Evolutionary conservation across 2,329 filamentous ascomycete genomes (phyloP), one percentile per base, ranked within the genome.

Genomic region (Penicillium sp.): DNA sequence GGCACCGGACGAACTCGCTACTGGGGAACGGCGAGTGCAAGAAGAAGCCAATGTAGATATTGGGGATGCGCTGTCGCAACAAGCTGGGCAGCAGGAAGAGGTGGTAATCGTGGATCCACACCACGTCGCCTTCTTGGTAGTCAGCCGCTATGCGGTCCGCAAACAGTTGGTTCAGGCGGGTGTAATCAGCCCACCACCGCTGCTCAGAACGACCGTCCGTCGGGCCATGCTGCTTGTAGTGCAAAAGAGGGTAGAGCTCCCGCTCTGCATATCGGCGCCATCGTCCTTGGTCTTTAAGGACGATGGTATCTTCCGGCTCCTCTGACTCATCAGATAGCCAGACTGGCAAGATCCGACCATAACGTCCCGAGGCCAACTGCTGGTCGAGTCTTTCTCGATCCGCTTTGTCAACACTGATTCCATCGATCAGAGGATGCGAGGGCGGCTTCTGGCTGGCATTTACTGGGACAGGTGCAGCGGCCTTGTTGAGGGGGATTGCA

Each of bases 171-270:
- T 97, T 98, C 86, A 97, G 89, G 55, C 89, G 88, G 75, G 92
- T 90, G 78, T 96, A 98, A 78, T 98, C 92, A 28, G 90, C 87
- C 93, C 94, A 98, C 69, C 92, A 88, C 43, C 90, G 83, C 55
- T 91, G 88, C 73, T 95, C 91, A 17, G 87, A 87, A 66, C 90
- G 87, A 38, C 92, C 92, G 74, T 97, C 91, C 12, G 88, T 91
- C 1, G 94, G 92, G 74, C 93, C 91, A 72, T 96, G 91, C 72
- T 95, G 91, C 79, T 96, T 96, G 83, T 98, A 98, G 78, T 98
- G 94, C 74, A 97, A 92, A 10, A 97, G 84, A 1, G 91, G 92
- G 79, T 96, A 97, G 31, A 98, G 83, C 69, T 96, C 91, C 72
- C 93, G 88, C 79, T 97, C 92, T 15, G 93, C 92, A 76, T 95